Base-by-base conservation (phyloP, 2,329 filamentous ascomycete genomes). In the Sclerotinia trifoliorum region DNA sequence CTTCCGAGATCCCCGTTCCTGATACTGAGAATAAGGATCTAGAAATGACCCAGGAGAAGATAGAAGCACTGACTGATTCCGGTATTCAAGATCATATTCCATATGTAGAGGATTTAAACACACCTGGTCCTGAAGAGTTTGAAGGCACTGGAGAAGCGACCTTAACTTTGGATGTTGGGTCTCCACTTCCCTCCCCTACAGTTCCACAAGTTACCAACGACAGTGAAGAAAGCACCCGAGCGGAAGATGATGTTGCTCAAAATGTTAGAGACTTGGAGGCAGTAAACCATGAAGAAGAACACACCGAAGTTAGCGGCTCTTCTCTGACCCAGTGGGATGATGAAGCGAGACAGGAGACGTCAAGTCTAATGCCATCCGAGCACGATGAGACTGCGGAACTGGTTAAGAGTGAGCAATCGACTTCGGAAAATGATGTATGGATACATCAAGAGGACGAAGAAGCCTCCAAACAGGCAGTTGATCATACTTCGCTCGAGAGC, bases 121-220 rank as follows among this genome's bases (percentile, higher is more conserved):
- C 48, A 26, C 21, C 63, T 48, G 63, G 21, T 0, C 52, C 51
- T 8, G 19, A 32, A 26, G 51, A 65, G 5, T 48, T 39, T 24
- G 63, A 65, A 26, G 63, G 63, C 15, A 35, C 52, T 44, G 63
- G 52, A 48, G 42, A 55, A 26, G 63, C 52, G 15, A n/a, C 19
- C 15, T 58, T 65, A 21, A 65, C 21, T 56, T 35, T 58, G 52
- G 39, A 65, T 39, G 39, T 65, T 44, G 51, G 63, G 15, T 58
- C 52, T 15, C 63, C 63, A 26, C 51, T 57, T 11, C 51, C 52
- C 24, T 65, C 63, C 1, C 52, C 63, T 3, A 58, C 19, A 17
- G 2, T 48, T 65, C 32, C n/a, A 58, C 13, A 35, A 4, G 21
- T 15, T 17, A 42, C 39, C 15, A 10, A 5, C 39, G 17, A 17